Evolutionary conservation across 169 alveolate genomes (phyloP), one percentile per base, ranked within the genome.

Genomic region (Cryptosporidium xiaoi): DNA sequence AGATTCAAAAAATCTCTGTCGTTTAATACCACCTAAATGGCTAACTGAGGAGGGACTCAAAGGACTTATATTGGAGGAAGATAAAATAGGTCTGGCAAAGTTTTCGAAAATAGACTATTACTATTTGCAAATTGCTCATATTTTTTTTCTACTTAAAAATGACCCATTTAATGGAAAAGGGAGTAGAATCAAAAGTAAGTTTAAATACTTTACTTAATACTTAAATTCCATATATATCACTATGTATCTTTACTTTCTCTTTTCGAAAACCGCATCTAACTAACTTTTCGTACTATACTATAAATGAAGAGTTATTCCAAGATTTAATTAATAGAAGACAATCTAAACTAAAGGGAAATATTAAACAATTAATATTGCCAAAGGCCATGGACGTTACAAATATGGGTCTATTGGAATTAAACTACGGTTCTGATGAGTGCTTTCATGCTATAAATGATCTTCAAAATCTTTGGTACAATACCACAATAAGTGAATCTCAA

Each of bases 121-220:
- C 27, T 77, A 60, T n/a, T 56, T 58, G 18, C 77, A 77, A 44
- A 62, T 77, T 40, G 87, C 87, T 10, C 65, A 60, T 50, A 60
- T 77, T 1, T 77, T 56, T 2, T 77, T 77, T 40, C 65, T 34
- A 13, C 64, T 77, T 3, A 77, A 56, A 34, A 77, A 77, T 29
- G 87, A 77, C 50, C 87, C 87, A 6, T 77, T 77, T 27, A 77
- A 77, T n/a, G 87, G 87, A 20, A 77, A 77, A 15, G 55, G 51
- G n/a, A 60, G 15, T 15, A 77, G 40, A 77, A 34, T 77, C 12
- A 77, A 62, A 27, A 77, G 87, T 77, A 77, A 60, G 87, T 77
- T 56, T 24, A 24, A 24, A 24, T 0, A 24, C 27, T 24, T 24
- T 0, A 24, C 0, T 24, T 0, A 24, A 24, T 0, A 24, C 27